These are phyloP conservation scores for Bocquillonia castaneifolia DNA, from an alignment of 441 rosid species.

Conservation along the genomic window DNA sequence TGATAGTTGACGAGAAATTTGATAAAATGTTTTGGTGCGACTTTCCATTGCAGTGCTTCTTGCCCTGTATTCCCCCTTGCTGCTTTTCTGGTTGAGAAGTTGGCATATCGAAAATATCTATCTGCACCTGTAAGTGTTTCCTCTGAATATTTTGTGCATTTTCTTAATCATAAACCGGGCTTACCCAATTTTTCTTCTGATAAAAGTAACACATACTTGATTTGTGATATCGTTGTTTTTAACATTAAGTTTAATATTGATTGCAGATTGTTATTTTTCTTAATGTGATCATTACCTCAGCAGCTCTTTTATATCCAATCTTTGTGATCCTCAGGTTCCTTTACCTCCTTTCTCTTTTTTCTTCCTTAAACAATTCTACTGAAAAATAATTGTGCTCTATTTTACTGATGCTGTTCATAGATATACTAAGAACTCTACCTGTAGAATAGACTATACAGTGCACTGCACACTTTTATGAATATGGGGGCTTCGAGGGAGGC, in stretches of 20 bases:
- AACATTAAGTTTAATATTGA: conserved; percentile 16
- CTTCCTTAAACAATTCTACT: background rate
- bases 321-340: conserved; percentile 75
- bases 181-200: conserved; percentile 2
- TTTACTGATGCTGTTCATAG: background rate
- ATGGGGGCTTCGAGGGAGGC: background rate
- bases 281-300: conserved; percentile 66
- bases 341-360: background rate
- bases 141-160: background rate
- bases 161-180: background rate
- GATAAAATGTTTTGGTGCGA: background rate
- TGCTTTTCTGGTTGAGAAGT: conserved; percentile 72
- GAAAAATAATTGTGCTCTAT: background rate
- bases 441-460: background rate
- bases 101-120: conserved; percentile 52
- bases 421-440: background rate
- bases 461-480: background rate
- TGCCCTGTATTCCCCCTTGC: conserved; percentile 74
- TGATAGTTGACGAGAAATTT: background rate
- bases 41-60: conserved; percentile 55
- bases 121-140: conserved; percentile 58
- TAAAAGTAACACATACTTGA: background rate
- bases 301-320: conserved; percentile 76
- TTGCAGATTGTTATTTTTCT: conserved; percentile 60
- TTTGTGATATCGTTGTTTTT: background rate